Conservation (phyloP, 1,139 yeast species). For the Magnusiomyces starmeri region DNA sequence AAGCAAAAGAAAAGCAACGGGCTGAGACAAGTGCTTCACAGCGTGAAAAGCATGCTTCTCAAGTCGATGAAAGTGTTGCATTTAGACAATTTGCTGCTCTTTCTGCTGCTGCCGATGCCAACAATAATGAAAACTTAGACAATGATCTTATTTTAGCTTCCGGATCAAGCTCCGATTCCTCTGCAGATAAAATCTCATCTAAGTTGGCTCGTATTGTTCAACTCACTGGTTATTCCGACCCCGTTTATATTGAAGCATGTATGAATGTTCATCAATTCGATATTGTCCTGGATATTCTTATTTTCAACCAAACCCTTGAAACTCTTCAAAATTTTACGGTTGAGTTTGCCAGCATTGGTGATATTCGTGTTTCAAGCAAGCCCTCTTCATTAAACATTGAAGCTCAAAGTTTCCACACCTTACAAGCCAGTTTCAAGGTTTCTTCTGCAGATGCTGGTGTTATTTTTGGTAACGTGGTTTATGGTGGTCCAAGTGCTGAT, state of each 20-base stretch:
- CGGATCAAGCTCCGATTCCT: constrained; percentile 39
- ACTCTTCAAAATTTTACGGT: constrained; percentile 88
- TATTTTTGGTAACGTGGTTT: constrained; percentile 92
- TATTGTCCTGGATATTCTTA: constrained; percentile 84
- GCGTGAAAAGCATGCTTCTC: constrained; percentile 62
- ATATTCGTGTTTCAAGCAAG: constrained; percentile 86
- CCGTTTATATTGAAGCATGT: constrained; percentile 95
- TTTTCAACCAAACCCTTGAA: constrained; percentile 89
- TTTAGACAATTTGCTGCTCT: constrained; percentile 75
- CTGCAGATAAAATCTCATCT: constrained; percentile 56
- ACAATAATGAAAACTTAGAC: constrained; percentile 28
- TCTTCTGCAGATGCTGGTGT: constrained; percentile 97
- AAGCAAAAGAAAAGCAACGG: constrained; percentile 45
- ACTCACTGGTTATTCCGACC: constrained; percentile 94
- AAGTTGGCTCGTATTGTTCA: constrained; percentile 84
- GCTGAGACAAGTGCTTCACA: constrained; percentile 54
- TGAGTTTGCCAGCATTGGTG: constrained; percentile 95
- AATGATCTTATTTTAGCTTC: constrained; percentile 38
- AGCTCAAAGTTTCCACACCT: constrained; percentile 90
- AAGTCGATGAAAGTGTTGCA: constrained; percentile 71
- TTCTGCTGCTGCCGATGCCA: constrained; percentile 35
- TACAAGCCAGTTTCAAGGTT: constrained; percentile 85
- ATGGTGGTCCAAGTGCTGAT: constrained; percentile 92
- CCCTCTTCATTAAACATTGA: constrained; percentile 92
- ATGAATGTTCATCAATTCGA: constrained; percentile 94